These are phyloP conservation scores for bread wheat (Triticum aestivum) DNA, from an alignment of 176 grass and related monocot genomes.

Conservation along the genomic window DNA sequence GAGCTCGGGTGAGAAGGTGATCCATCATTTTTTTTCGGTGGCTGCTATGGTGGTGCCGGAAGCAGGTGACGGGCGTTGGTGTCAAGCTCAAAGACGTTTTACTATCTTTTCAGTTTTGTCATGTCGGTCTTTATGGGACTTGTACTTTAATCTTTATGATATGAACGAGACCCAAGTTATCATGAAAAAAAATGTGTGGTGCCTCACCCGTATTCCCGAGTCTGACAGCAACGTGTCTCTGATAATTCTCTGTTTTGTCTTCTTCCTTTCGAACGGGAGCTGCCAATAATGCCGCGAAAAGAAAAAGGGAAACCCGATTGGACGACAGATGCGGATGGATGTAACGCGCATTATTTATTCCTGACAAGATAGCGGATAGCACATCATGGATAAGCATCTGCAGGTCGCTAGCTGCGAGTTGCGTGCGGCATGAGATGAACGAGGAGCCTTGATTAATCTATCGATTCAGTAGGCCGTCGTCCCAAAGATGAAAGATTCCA, in stretches of 20 bases:
- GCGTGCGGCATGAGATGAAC: background rate
- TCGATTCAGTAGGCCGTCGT: background rate
- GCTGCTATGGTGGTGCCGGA: no score
- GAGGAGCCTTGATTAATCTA: background rate
- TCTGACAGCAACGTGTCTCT: background rate
- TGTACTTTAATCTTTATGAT: no score
- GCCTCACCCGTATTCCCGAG: background rate
- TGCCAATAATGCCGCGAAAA: background rate
- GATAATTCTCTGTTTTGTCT: background rate
- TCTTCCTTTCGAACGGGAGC: background rate
- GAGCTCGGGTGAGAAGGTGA: no score
- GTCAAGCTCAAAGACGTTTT: no score
- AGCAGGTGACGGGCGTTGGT: no score
- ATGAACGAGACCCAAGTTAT: no score
- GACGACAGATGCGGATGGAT: background rate
- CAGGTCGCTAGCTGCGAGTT: background rate
- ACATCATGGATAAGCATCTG: constrained; percentile 23
- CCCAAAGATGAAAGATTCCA: background rate
- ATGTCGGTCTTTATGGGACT: no score
- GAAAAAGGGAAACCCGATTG: background rate
- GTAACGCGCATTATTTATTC: background rate
- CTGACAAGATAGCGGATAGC: background rate
- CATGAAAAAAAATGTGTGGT: background rate
- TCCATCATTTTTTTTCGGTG: no score
- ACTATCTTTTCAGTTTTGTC: no score